Percentiles rank a stretch among this genome's conserved stretches.
phyloP scores from a whole-genome alignment of 306 rosid species.

The Pterocarpus santalinus region DNA sequence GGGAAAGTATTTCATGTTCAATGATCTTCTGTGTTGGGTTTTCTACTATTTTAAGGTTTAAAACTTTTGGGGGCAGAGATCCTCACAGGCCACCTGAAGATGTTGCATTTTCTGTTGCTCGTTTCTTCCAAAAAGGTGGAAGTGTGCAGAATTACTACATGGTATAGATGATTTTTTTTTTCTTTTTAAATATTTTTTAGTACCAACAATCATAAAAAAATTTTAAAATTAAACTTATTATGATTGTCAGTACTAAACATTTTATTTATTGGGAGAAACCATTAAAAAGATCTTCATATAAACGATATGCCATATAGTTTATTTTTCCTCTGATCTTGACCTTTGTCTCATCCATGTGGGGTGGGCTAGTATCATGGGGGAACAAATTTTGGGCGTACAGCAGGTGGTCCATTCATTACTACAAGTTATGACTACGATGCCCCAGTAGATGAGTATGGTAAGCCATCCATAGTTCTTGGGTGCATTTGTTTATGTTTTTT shows the following conservation, averaged over 20 bases:
- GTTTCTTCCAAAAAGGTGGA: conserved; percentile 98
- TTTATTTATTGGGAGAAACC: not conserved
- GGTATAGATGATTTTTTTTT: conserved; percentile 60
- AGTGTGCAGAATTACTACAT: conserved; percentile 93
- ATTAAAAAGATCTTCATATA: conserved; percentile 1
- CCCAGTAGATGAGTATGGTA: conserved; percentile 95
- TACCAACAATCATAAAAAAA: no score
- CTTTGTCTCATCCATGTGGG: conserved; percentile 26
- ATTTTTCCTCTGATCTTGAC: conserved; percentile 38
- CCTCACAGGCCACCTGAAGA: conserved; percentile 97
- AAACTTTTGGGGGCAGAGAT: conserved; percentile 91
- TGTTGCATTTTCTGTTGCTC: conserved; percentile 90
- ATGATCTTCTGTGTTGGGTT: conserved; percentile 33
- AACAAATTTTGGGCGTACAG: conserved; percentile 95
- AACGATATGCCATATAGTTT: conserved; percentile 23
- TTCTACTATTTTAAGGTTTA: conserved; percentile 70
- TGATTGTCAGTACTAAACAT: not conserved
- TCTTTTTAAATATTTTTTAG: not conserved
- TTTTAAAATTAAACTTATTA: not conserved
- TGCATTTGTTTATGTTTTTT: no score
- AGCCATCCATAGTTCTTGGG: conserved; percentile 36
- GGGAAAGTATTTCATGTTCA: conserved; percentile 34
- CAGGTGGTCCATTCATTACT: conserved; percentile 97
- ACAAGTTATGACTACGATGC: conserved; percentile 99
- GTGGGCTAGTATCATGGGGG: conserved; percentile 89